Evolutionary conservation across 805 yeast genomes (phyloP), one percentile per base, ranked within the genome.

Genomic region (Candida pseudofarinosa): DNA sequence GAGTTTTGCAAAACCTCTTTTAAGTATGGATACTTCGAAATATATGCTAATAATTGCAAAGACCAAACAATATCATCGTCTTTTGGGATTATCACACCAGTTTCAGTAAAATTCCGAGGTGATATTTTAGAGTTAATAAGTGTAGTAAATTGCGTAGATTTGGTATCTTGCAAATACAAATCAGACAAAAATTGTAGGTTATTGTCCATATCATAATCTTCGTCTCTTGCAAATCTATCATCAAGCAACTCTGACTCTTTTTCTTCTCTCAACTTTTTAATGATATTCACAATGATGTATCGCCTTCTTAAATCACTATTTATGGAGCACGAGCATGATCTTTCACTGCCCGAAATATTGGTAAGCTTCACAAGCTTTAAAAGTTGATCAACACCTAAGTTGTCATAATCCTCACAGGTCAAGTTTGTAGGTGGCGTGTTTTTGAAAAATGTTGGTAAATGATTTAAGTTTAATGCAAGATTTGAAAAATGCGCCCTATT

Each of bases 61-160:
- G 96, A 85, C 96, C 97, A 89, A 31, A 88, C 82, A 14, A 91
- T 87, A 58, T 91, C 99, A 59, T 91, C 97, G 49, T 87, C 95
- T 43, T 88, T 77, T 1, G 97, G 97, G 4, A 89, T 76, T n/a
- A 90, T 74, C 17, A 82, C 80, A 1, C 96, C 95, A 34, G 84
- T 64, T 18, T 67, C 71, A 13, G 74, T 68, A 47, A 70, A 70
- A 42, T 52, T 65, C 38, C 76, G 40, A 1, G 63, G 65, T 5
- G 73, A 65, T 30, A 59, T 53, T 47, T 65, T 58, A 2, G 66
- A 48, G 44, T 60, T 63, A 5, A 28, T 17, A 10, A 37, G 15
- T 14, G 39, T 37, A 19, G 58, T 50, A 38, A 60, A 46, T 33
- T 49, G 50, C 13, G 58, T 51, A 40, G 59, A 56, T 30, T 56